phyloP scores from a whole-genome alignment of 2,329 filamentous ascomycete genomes.

The Aspergillus jensenii region DNA sequence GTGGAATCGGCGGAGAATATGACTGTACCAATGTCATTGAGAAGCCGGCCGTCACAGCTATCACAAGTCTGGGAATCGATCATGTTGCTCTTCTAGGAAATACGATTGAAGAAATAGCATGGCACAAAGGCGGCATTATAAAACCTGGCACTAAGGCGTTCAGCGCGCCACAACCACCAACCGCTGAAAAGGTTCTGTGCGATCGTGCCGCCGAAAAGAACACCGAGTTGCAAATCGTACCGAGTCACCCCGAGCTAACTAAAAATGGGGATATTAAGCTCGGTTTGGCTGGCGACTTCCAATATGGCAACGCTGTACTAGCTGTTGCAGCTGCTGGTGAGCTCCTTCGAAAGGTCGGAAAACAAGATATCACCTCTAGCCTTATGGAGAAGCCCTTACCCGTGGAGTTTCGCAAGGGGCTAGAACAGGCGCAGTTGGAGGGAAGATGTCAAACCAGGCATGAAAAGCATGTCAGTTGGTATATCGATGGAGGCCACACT shows the following conservation, averaged over 20 bases:
- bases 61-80: conserved; percentile 82
- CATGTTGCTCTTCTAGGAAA: conserved; percentile 78
- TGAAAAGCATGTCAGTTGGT: conserved; percentile 65
- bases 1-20: conserved; percentile 90
- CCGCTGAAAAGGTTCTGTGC: conserved; percentile 57
- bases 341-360: conserved; percentile 38
- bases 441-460: conserved; percentile 74
- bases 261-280: conserved; percentile 50
- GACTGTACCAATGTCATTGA: conserved; percentile 86
- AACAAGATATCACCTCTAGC: conserved; percentile 36
- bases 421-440: conserved; percentile 67
- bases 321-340: conserved; percentile 52
- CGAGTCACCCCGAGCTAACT: conserved; percentile 47
- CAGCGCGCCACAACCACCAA: conserved; percentile 58
- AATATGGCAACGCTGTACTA: conserved; percentile 62
- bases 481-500: conserved; percentile 86
- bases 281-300: conserved; percentile 62
- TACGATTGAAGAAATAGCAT: conserved; percentile 79
- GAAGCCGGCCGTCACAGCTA: conserved; percentile 67
- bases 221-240: conserved; percentile 49
- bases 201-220: conserved; percentile 54
- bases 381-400: conserved; percentile 52
- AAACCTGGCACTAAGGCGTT: conserved; percentile 66
- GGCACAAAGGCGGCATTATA: conserved; percentile 90
- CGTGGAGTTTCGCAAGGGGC: conserved; percentile 60